Percentiles rank a stretch among this genome's conserved stretches.
Evolutionary conservation across 2,329 filamentous ascomycete genomes (phyloP).

Genomic region (Talaromyces amestolkiae): DNA sequence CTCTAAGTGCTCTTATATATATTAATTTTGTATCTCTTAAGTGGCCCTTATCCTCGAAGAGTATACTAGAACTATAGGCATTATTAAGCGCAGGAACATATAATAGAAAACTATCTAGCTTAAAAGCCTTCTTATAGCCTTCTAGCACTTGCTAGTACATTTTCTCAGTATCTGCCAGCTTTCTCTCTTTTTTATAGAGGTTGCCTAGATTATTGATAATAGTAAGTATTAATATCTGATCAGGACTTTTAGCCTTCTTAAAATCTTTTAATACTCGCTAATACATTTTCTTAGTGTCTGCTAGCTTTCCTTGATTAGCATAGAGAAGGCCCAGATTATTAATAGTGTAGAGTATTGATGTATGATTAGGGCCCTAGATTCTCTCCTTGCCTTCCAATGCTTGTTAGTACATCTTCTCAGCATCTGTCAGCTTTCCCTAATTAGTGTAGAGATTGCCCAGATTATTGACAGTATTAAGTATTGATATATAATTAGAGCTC

Average conservation of each 20-base stretch:
- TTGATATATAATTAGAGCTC: background rate
- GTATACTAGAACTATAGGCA: slow-evolving; percentile 7
- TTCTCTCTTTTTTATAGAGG: background rate
- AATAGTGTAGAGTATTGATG: background rate
- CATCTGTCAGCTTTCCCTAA: background rate
- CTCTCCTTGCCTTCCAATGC: background rate
- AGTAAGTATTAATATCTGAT: background rate
- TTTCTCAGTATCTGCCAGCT: background rate
- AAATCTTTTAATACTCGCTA: background rate
- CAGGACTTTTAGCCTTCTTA: background rate
- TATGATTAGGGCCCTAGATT: background rate
- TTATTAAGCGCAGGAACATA: slow-evolving; percentile 10
- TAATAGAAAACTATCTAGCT: background rate
- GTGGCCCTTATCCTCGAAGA: slow-evolving; percentile 9
- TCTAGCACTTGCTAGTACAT: slow-evolving; percentile 8
- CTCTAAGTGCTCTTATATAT: slow-evolving; percentile 11
- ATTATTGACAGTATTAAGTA: background rate
- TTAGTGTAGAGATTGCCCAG: background rate
- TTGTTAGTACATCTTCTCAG: background rate
- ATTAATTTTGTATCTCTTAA: slow-evolving; percentile 13
- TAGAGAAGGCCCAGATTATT: background rate
- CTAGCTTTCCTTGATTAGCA: background rate
- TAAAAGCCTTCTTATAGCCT: background rate
- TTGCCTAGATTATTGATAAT: background rate
- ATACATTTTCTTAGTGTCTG: slow-evolving; percentile 4